Conservation (phyloP, 2,329 filamentous ascomycete genomes). For the Talaromyces marneffei region DNA sequence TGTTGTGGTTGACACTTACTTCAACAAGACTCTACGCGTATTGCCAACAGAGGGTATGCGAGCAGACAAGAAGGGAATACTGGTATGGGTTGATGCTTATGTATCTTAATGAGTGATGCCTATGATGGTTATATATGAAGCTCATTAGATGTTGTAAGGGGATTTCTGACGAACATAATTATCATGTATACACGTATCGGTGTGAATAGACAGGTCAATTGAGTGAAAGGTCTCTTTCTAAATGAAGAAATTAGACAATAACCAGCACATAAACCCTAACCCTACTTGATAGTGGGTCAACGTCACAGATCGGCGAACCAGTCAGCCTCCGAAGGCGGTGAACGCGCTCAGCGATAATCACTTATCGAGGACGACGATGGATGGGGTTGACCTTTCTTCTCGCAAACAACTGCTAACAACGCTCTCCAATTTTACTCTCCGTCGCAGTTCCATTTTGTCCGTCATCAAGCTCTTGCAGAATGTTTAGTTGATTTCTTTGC, state of each 20-base stretch:
- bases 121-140: no score
- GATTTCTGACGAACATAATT: background rate
- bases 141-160: background rate
- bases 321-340: slow-evolving; percentile 15
- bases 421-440: background rate
- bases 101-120: slow-evolving; percentile 5
- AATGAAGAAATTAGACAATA: background rate
- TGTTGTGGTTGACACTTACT: slow-evolving; percentile 81
- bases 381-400: background rate
- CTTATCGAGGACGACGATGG: slow-evolving; percentile 1
- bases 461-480: background rate
- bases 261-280: background rate
- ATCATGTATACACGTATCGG: background rate
- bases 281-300: background rate
- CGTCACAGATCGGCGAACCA: slow-evolving; percentile 10
- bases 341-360: slow-evolving; percentile 9
- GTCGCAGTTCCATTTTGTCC: background rate
- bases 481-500: background rate
- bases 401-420: background rate
- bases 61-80: slow-evolving; percentile 48
- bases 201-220: no score
- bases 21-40: slow-evolving; percentile 81
- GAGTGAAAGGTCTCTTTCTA: background rate
- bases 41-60: slow-evolving; percentile 67
- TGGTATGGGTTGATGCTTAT: slow-evolving; percentile 41